Evolutionary conservation across 2,329 filamentous ascomycete species (phyloP), one percentile per base, ranked within the genome.

Genomic region (Colletotrichum tropicicola): DNA sequence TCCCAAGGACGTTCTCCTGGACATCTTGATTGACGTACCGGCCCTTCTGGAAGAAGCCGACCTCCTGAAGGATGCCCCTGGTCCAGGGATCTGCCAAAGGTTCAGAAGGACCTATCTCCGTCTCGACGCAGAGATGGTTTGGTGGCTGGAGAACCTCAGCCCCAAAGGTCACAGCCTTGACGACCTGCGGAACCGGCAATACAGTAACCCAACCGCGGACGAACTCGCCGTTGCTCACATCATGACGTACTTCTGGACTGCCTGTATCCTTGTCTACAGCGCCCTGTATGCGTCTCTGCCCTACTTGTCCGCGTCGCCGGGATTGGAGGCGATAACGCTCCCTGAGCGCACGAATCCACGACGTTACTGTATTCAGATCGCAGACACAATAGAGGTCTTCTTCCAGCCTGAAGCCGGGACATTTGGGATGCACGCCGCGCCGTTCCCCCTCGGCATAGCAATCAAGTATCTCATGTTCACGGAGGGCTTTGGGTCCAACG

Each of bases 11-110:
- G 68, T 72, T 21, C 65, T 77, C 13, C 66, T 72, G 4, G 75
- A 76, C 39, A 67, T 75, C 15, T 49, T 77, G 7, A 70, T 71
- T 9, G 73, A 76, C 6, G 65, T 73, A 1, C 71, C 70, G 1
- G 68, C 60, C 8, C 62, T 74, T 8, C 65, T 74, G 8, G 69
- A 73, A 35, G 66, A 71, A 21, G 54, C 72, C 2, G 74, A 77
- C 48, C 21, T 66, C 2, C 70, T 76, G 51, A 53, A 64, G n/a
- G 49, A 48, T 19, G 69, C 64, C 6, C 10, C 32, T 15, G n/a
- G 21, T 10, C 25, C 9, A 32, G 15, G 4, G 2, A 43, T 54
- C 7, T 23, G 23, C 6, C 45, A 30, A 17, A 48, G n/a, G 27
- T 67, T 23, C 7, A 44, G 35, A 21, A 6, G 15, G 56, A 56